phyloP scores from a whole-genome alignment of 139 green algal genomes.

The Klebsormidium nitens region DNA sequence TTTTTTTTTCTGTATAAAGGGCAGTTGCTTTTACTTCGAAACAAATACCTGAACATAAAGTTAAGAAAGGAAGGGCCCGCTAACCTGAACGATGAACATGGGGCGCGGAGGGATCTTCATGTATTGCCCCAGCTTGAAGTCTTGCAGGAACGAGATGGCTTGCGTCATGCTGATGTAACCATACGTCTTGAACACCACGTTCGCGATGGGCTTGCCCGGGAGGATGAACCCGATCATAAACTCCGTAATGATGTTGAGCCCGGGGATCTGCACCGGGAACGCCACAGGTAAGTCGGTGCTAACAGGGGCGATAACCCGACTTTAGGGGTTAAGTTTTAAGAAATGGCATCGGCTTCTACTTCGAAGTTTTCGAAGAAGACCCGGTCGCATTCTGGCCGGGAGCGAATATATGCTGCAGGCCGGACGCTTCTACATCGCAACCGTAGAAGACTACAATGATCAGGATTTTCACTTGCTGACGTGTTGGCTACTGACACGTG shows the following conservation, averaged over 20 bases:
- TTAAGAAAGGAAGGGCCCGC: background rate
- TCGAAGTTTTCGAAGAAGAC: too few species aligned
- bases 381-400: too few species aligned
- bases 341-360: too few species aligned
- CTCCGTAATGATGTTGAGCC: slow-evolving; percentile 24
- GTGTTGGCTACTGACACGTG: too few species aligned
- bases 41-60: background rate
- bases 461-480: too few species aligned
- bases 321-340: too few species aligned
- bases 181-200: slow-evolving; percentile 32
- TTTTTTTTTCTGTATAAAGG: too few species aligned
- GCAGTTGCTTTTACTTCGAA: background rate
- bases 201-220: slow-evolving; percentile 15
- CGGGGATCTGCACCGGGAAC: background rate
- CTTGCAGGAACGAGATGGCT: slow-evolving; percentile 10
- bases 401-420: too few species aligned
- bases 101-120: slow-evolving; percentile 20
- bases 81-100: slow-evolving; percentile 12
- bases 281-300: too few species aligned
- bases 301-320: too few species aligned
- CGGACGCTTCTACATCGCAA: too few species aligned
- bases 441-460: too few species aligned
- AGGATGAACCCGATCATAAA: slow-evolving; percentile 13
- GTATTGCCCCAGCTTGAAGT: slow-evolving; percentile 27
- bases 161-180: slow-evolving; percentile 33